Percentiles rank a stretch among this genome's conserved stretches.
Conservation (phyloP, 1,139 yeast species). For the Yamadazyma pseudoaaseri region DNA sequence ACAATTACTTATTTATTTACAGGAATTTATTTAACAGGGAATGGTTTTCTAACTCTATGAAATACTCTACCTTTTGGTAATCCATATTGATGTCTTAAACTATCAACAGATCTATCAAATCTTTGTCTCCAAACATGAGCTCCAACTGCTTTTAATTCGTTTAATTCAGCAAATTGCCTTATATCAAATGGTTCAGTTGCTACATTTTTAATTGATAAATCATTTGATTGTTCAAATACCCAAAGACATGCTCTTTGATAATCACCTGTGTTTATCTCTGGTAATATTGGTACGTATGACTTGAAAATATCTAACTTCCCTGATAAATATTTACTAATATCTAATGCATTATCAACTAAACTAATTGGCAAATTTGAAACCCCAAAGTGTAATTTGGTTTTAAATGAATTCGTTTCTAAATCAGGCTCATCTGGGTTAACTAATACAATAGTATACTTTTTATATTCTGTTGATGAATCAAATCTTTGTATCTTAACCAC, state of each 20-base stretch:
- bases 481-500: constrained; percentile 72
- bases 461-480: constrained; percentile 30
- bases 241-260: constrained; percentile 84
- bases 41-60: constrained; percentile 46
- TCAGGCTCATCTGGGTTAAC: constrained; percentile 96
- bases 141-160: constrained; percentile 72
- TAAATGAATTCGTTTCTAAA: constrained; percentile 61
- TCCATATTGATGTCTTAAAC: constrained; percentile 69
- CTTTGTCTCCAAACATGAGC: constrained; percentile 89
- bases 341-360: constrained; percentile 59
- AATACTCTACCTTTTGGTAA: constrained; percentile 74
- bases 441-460: constrained; percentile 68
- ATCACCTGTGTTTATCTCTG: constrained; percentile 78
- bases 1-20: constrained; percentile 11
- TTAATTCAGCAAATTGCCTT: constrained; percentile 56
- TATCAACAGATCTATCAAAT: constrained; percentile 75
- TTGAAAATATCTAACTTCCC: constrained; percentile 45
- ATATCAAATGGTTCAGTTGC: constrained; percentile 62
- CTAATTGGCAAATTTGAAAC: constrained; percentile 65
- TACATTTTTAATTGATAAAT: constrained; percentile 10
- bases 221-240: constrained; percentile 73
- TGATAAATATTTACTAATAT: constrained; percentile 43
- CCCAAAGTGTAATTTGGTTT: constrained; percentile 78
- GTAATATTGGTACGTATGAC: constrained; percentile 79
- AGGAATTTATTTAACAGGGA: constrained; percentile 19